Evolutionary conservation across 768 basidiomycete genomes (phyloP).

Genomic region (Tulasnella sp.): DNA sequence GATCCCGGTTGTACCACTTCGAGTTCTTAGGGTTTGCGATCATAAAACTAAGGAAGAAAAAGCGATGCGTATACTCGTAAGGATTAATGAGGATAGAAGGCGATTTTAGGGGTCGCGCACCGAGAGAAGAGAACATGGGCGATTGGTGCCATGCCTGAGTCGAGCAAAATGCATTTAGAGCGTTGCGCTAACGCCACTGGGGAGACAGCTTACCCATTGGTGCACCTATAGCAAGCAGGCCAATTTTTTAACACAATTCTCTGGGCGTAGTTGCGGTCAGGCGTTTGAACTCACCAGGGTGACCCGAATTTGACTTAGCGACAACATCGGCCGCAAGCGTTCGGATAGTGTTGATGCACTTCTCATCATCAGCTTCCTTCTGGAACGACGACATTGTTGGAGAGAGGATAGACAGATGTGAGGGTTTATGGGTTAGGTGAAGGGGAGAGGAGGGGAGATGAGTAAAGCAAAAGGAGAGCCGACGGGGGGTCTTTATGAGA

Average conservation of each 20-base stretch:
- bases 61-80: background rate
- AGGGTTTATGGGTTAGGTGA: conserved; percentile 1
- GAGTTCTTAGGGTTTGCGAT: conserved; percentile 87
- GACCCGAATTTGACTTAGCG: conserved; percentile 89
- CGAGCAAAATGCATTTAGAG: background rate
- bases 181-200: background rate
- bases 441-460: background rate
- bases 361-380: conserved; percentile 51
- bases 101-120: conserved; percentile 46
- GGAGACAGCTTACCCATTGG: conserved; percentile 67
- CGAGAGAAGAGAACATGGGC: conserved; percentile 80
- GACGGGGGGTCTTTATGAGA: conserved; percentile 8
- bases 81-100: background rate
- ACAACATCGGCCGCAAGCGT: conserved; percentile 77
- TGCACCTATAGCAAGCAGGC: conserved; percentile 60
- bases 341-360: conserved; percentile 72
- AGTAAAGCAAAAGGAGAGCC: background rate
- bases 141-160: conserved; percentile 66
- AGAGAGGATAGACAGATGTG: conserved; percentile 3
- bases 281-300: conserved; percentile 63
- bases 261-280: background rate
- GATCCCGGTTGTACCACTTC: conserved; percentile 95
- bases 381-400: conserved; percentile 36
- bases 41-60: conserved; percentile 62
- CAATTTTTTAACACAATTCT: conserved; percentile 6